phyloP scores from a whole-genome alignment of 306 rosid genomes.

The Crotalaria pallida region DNA sequence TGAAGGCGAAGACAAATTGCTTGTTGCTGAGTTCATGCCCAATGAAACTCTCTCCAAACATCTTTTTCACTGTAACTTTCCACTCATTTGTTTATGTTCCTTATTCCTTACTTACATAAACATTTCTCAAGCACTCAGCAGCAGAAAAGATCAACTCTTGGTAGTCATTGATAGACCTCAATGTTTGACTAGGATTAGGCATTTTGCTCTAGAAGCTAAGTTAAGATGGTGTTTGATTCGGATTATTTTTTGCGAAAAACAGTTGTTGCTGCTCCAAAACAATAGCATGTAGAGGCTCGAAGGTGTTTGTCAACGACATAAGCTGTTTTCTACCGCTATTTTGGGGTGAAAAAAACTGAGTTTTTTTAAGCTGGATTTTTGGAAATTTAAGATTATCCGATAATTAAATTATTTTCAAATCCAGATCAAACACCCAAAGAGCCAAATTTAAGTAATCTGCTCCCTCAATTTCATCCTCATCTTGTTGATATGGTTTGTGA shows the following conservation, averaged over 20 bases:
- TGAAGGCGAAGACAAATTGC: conserved; percentile 88
- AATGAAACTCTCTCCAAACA: conserved; percentile 95
- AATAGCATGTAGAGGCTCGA: too few species aligned
- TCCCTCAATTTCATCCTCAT: not conserved
- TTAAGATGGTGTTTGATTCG: too few species aligned
- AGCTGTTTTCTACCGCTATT: too few species aligned
- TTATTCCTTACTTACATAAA: not conserved
- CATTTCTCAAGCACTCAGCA: not conserved
- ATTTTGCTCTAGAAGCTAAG: conserved; percentile 7
- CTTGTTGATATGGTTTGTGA: conserved; percentile 10
- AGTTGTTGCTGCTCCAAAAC: too few species aligned
- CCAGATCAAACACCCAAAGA: too few species aligned
- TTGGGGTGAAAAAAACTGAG: too few species aligned
- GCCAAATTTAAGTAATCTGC: not conserved
- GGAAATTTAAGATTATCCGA: too few species aligned
- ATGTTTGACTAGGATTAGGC: not conserved
- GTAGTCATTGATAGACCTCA: not conserved
- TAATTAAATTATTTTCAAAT: too few species aligned
- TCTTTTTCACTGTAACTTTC: conserved; percentile 79
- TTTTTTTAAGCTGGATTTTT: too few species aligned
- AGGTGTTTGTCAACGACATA: too few species aligned
- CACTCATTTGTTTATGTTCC: not conserved
- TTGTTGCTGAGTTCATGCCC: conserved; percentile 96
- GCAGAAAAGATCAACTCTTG: not conserved
- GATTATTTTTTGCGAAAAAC: too few species aligned